Conservation (phyloP, 495 filamentous ascomycete species). For the Cercophora samala region DNA sequence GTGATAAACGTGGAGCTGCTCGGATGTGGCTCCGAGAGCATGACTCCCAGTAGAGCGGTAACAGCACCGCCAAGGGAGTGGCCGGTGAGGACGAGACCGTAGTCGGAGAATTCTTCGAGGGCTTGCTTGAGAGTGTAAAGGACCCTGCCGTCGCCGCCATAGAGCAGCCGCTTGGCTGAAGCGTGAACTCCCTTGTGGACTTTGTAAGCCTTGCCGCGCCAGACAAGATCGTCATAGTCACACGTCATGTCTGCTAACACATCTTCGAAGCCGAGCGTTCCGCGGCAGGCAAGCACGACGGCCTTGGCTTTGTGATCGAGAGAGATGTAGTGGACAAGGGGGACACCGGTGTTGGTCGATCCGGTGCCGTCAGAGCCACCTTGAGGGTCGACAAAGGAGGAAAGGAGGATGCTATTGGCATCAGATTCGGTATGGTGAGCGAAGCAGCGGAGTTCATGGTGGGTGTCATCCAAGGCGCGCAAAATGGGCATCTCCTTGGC, state of each 20-base stretch:
- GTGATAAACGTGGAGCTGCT: slow-evolving; percentile 43
- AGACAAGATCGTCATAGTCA: slow-evolving; percentile 69
- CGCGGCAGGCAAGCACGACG: slow-evolving; percentile 70
- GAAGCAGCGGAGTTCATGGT: slow-evolving; percentile 67
- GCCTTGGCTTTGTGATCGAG: slow-evolving; percentile 76
- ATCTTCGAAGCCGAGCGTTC: slow-evolving; percentile 77
- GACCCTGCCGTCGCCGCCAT: slow-evolving; percentile 61
- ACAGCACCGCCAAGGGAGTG: slow-evolving; percentile 77
- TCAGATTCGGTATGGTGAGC: slow-evolving; percentile 67
- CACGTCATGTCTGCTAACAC: slow-evolving; percentile 78
- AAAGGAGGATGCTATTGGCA: slow-evolving; percentile 65
- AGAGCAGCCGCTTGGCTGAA: slow-evolving; percentile 66
- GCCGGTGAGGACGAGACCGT: slow-evolving; percentile 72
- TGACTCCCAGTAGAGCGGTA: slow-evolving; percentile 67
- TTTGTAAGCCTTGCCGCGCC: slow-evolving; percentile 64
- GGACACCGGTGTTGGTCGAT: slow-evolving; percentile 68
- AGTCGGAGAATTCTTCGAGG: slow-evolving; percentile 65
- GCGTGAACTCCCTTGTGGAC: slow-evolving; percentile 84
- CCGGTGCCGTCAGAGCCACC: slow-evolving; percentile 71
- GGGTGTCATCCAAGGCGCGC: slow-evolving; percentile 50
- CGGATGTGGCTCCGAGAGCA: slow-evolving; percentile 61
- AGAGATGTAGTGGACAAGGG: slow-evolving; percentile 74
- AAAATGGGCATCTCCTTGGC: slow-evolving; percentile 45
- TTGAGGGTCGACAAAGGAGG: slow-evolving; percentile 71
- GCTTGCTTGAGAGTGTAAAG: slow-evolving; percentile 67